Conservation (phyloP, 441 rosid genomes). For the Gossypium aridum region DNA sequence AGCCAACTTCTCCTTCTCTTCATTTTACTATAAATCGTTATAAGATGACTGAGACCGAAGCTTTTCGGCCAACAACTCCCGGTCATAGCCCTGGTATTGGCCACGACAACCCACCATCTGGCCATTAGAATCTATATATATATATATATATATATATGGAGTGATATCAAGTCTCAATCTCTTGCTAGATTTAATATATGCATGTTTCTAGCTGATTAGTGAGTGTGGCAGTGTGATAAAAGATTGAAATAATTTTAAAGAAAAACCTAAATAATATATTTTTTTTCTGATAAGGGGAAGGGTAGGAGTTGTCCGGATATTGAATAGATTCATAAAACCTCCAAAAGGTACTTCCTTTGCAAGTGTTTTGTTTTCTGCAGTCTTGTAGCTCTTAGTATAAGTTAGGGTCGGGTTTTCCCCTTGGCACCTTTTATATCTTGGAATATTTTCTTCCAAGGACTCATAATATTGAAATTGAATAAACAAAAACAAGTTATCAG, state of each 20-base stretch:
- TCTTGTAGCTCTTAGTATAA: background rate
- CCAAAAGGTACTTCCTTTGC: too few relatives aligned
- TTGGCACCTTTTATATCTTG: background rate
- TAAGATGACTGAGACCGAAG: conserved; percentile 19
- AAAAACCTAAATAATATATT: too few relatives aligned
- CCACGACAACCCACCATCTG: conserved; percentile 25
- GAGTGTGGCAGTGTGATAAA: background rate
- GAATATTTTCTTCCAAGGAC: background rate
- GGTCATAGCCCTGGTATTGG: conserved; percentile 59
- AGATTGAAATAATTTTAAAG: too few relatives aligned
- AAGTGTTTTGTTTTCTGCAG: too few relatives aligned
- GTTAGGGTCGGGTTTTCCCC: background rate
- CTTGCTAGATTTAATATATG: too few relatives aligned
- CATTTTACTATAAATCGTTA: conserved; percentile 21
- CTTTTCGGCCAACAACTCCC: conserved; percentile 42
- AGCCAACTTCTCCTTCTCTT: conserved; percentile 17
- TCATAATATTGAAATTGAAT: too few relatives aligned
- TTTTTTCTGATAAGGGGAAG: too few relatives aligned
- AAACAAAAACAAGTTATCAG: background rate
- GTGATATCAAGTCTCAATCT: background rate
- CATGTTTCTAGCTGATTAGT: too few relatives aligned
- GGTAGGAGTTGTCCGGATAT: too few relatives aligned
- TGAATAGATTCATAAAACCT: too few relatives aligned
- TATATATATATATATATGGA: background rate
- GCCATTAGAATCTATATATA: background rate